phyloP scores from a whole-genome alignment of 2,329 filamentous ascomycete species.

The Allantophomopsis cytisporea region DNA sequence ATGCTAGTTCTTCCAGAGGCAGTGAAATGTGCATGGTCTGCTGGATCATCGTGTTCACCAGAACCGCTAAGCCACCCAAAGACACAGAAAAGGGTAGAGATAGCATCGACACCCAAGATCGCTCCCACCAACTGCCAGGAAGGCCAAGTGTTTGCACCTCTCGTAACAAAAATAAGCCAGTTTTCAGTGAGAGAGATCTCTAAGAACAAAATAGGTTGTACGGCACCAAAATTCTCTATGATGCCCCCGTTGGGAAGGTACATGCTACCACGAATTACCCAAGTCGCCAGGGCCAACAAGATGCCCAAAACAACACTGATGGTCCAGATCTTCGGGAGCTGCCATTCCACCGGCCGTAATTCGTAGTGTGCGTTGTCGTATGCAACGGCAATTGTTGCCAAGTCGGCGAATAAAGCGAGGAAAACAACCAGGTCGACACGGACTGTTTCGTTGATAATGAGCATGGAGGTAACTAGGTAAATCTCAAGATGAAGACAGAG shows the following conservation, averaged over 20 bases:
- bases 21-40: slow-evolving; percentile 14
- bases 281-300: slow-evolving; percentile 56
- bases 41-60: slow-evolving; percentile 20
- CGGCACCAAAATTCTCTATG: slow-evolving; percentile 59
- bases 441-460: slow-evolving; percentile 68
- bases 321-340: slow-evolving; percentile 71
- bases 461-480: slow-evolving; percentile 66
- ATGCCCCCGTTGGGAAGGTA: slow-evolving; percentile 59
- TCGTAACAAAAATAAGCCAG: slow-evolving; percentile 69
- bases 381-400: slow-evolving; percentile 66
- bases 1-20: slow-evolving; percentile 28
- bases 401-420: slow-evolving; percentile 66
- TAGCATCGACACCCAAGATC: slow-evolving; percentile 57
- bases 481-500: slow-evolving; percentile 82
- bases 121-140: slow-evolving; percentile 62
- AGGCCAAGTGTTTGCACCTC: slow-evolving; percentile 58
- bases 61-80: slow-evolving; percentile 59
- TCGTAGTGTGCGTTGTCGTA: slow-evolving; percentile 73
- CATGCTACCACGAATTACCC: slow-evolving; percentile 58
- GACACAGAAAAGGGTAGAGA: slow-evolving; percentile 60
- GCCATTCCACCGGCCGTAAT: slow-evolving; percentile 64
- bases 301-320: slow-evolving; percentile 57
- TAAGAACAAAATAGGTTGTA: slow-evolving; percentile 64
- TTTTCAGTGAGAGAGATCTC: slow-evolving; percentile 65
- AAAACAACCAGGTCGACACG: slow-evolving; percentile 63